Base-by-base conservation (phyloP, 2,329 filamentous ascomycete species). In the Fusarium coffeatum region DNA sequence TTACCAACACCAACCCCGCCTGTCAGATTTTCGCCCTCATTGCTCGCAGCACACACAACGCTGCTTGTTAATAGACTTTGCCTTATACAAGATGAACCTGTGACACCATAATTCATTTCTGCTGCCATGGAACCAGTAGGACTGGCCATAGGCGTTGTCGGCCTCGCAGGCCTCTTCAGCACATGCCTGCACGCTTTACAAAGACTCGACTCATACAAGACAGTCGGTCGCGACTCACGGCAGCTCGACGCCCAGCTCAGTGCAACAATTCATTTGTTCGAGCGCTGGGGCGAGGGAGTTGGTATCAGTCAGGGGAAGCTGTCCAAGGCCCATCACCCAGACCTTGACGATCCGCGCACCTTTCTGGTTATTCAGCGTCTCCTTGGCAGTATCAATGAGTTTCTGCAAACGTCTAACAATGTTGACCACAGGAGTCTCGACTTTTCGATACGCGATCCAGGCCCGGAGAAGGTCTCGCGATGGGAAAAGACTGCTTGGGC, bases 361-460 rank as follows among this genome's bases (percentile, higher is more conserved):
- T 30, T 2, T 32, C 1, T n/a, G 0, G 41, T 56, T 0, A 1
- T 47, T 8, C 12, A 32, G 1, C 23, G 25, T 32, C 22, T 59
- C 0, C 3, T 59, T 3, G 46, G 28, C 1, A 59, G 41, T 1
- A 46, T 59, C 3, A 10, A 8, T 3, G 57, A 47, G 0, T 47
- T 56, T 3, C 22, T 28, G 0, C 0, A n/a, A n/a, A n/a, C n/a
- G n/a, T n/a, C n/a, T n/a, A n/a, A n/a, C n/a, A n/a, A n/a, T n/a
- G n/a, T n/a, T n/a, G n/a, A n/a, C n/a, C n/a, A n/a, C n/a, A n/a
- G n/a, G n/a, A n/a, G n/a, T n/a, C n/a, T n/a, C n/a, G n/a, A 25
- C 2, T 2, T 25, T 46, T 1, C 5, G 9, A 34, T 18, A 18
- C 16, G 16, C 3, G 16, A 10, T 3, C 32, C 10, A 6, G 16